Evolutionary conservation across 2,329 filamentous ascomycete genomes (phyloP), one percentile per base, ranked within the genome.

Genomic region (Stenocarpella maydis): DNA sequence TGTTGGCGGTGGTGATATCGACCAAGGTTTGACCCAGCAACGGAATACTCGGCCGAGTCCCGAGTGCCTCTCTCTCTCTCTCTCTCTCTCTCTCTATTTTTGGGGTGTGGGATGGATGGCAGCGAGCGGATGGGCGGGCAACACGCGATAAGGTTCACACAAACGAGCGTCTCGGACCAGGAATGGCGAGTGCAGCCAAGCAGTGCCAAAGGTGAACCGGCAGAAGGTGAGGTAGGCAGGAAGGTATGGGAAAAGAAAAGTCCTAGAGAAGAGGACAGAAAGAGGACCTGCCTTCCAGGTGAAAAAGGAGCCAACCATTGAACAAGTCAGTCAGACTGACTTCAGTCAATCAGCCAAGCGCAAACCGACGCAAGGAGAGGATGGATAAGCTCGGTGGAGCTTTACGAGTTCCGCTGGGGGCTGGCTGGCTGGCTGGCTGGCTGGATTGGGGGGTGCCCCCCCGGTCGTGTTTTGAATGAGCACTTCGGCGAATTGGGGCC

Each of bases 401-500:
- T 63, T 63, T 63, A 63, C 34, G 50, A 55, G 39, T 21, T 37
- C 26, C 28, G 52, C 54, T 21, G 37, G 54, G 54, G 53, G 53
- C 8, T 37, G 34, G 34, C 34, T 37, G 34, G 34, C 34, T 37
- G 34, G 34, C 34, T 37, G 34, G 31, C 31, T 31, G 31, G 31
- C 31, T 31, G 31, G 31, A 4, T 31, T 4, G 31, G 4, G 4
- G 31, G 34, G 34, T 5, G 34, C 6, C 9, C 34, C 2, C 2
- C 5, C 34, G 49, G 64, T 55, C 47, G 63, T 47, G 52, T 55
- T 47, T 66, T 47, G 53, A 54, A 66, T 66, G 64, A 66, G 64
- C 64, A 37, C 31, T 9, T 34, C 10, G 8, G 54, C 37, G 37
- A 43, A 47, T 47, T n/a, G 24, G 28, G 24, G 34, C 6, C 34